Base-by-base conservation (phyloP, 2,329 filamentous ascomycete species). In the Rhynchosporium graminicola region DNA sequence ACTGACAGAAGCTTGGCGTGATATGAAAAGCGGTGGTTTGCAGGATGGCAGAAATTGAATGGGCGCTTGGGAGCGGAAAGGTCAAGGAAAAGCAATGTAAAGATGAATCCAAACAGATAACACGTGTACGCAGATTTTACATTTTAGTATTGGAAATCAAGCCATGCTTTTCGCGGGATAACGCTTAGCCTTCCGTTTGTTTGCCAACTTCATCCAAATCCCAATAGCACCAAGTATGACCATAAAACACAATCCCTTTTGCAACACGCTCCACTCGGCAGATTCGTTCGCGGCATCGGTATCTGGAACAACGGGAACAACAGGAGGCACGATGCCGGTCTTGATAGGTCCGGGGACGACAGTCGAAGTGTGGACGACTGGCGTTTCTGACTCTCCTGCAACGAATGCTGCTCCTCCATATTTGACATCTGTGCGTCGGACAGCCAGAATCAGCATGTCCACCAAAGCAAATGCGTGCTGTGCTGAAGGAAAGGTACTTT, bases 171-270 rank as follows among this genome's bases (percentile, higher is more conserved):
- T 72, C 38, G 69, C 68, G 10, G 48, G 52, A 61, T 61, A 73
- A 47, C 67, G 63, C 47, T 64, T 70, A 43, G 29, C 67, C 66
- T 71, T 76, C 68, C 71, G 75, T 4, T 55, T 59, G 65, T 70
- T 76, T 28, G 74, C 76, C 63, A 79, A 65, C 63, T 79, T 78
- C 59, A 83, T 57, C 72, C 79, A 83, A 51, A 77, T 68, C 31
- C 72, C 78, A 56, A 85, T 71, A 57, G 76, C 79, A 31, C 74
- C 77, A 45, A 82, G 66, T 61, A 86, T 77, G 56, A 82, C 75
- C 48, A 74, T 76, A 67, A 84, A 80, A 57, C 85, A 71, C 54
- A 81, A 71, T n/a, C 76, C 77, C 76, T 83, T 85, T 69, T 81
- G 78, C 63, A 81, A 40, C 65, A 80, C 69, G 28, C 77, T 78